phyloP scores from a whole-genome alignment of 202 grass and related monocot genomes.

The Bolboschoenoplectus hybrid region DNA sequence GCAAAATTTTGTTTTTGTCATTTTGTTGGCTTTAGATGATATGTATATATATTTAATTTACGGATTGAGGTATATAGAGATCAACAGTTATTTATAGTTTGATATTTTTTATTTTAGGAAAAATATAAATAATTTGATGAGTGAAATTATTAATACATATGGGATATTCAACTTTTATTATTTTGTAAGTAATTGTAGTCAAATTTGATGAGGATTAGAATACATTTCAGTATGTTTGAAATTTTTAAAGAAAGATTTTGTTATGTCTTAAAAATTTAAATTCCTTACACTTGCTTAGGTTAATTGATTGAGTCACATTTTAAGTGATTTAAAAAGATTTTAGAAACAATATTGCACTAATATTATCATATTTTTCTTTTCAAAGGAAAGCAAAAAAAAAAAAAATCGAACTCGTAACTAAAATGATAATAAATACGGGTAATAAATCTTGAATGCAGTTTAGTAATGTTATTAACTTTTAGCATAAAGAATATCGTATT shows the following conservation, averaged over 20 bases:
- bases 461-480: neutral
- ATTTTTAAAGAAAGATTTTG: too few species aligned
- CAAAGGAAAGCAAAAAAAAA: neutral
- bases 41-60: neutral
- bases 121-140: neutral
- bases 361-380: neutral
- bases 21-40: neutral
- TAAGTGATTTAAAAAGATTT: too few species aligned
- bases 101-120: neutral
- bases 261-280: too few species aligned
- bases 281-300: too few species aligned
- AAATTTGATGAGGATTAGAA: too few species aligned
- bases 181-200: too few species aligned
- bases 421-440: neutral
- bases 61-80: neutral
- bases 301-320: too few species aligned
- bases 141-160: neutral
- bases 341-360: neutral
- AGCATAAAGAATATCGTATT: neutral
- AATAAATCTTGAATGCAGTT: neutral
- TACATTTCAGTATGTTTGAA: too few species aligned
- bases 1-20: neutral
- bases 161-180: neutral
- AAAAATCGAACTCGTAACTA: neutral
- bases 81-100: neutral